Evolutionary conservation across 805 yeast genomes (phyloP), one percentile per base, ranked within the genome.

Genomic region (Komagataella mondaviorum): DNA sequence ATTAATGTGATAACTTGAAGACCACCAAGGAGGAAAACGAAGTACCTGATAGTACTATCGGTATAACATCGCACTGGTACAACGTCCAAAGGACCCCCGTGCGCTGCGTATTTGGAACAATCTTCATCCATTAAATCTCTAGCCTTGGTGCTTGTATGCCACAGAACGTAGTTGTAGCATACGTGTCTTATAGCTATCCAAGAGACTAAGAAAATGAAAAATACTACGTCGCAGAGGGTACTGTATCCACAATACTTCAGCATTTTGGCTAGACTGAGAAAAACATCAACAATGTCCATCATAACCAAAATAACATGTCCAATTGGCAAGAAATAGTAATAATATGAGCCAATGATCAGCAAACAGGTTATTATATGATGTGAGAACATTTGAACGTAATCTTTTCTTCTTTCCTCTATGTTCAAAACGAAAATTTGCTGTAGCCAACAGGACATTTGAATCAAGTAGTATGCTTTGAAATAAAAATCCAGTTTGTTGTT

Each of bases 281-380:
- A 70, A 46, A 83, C 77, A 63, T 89, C 97, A 48, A 81, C 93
- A 30, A 81, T 70, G 68, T 89, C 96, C 96, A 89, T 89, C 51
- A 87, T 68, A 55, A 82, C 73, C 56, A 88, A 66, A 47, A 89
- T 83, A 24, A 83, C 75, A 65, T 88, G 87, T 30, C 97, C 96
- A 51, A 87, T 76, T 44, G 87, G 75, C 39, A 83, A 78, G 65
- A 81, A 85, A 66, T 85, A 81, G 62, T 78, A 80, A 60, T 70
- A 71, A 64, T 88, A 89, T 1, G 93, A 83, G 2, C 93, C 91
- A 10, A 74, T 63, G 23, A 85, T 75, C 51, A 89, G 72, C 20
- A 71, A 58, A 58, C 81, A 74, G 0, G 97, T 89, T 52, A 90
- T 81, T 52, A 90, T 80, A 65, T 89, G 97, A 64, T 89, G 97